These are phyloP conservation scores for Rhinocladiella similis DNA, from an alignment of 2,329 filamentous ascomycete species.

Conservation along the genomic window DNA sequence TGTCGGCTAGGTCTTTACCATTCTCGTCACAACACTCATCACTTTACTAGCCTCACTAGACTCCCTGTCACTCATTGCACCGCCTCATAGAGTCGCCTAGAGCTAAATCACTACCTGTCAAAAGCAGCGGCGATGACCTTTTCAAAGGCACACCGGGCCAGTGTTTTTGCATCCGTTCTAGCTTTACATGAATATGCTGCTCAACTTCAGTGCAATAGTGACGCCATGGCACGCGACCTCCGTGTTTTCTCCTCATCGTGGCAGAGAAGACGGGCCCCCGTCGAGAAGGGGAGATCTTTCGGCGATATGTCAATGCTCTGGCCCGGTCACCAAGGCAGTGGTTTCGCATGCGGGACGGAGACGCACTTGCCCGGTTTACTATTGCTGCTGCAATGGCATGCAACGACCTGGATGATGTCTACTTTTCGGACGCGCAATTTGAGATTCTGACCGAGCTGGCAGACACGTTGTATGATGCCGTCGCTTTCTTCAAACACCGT, in stretches of 20 bases:
- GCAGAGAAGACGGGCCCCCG: neutral
- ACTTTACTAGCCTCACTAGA: no score
- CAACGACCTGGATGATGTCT: constrained; percentile 34
- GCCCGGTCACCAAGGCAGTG: constrained; percentile 30
- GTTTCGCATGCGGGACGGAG: constrained; percentile 38
- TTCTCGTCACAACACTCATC: no score
- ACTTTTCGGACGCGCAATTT: constrained; percentile 29
- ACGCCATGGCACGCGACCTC: constrained; percentile 3
- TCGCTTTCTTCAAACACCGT: constrained; percentile 38
- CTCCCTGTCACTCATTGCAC: no score
- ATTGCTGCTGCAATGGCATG: constrained; percentile 35
- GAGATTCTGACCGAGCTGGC: constrained; percentile 31
- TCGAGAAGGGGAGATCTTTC: constrained; percentile 29
- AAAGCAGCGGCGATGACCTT: no score
- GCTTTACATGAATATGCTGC: no score
- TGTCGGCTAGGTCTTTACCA: no score
- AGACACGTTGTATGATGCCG: constrained; percentile 35
- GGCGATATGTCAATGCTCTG: constrained; percentile 33
- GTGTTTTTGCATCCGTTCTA: no score
- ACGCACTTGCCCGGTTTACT: constrained; percentile 36
- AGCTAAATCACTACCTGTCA: no score
- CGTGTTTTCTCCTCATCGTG: constrained; percentile 4
- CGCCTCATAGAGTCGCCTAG: no score
- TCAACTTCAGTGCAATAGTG: no score
- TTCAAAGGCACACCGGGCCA: no score